These are phyloP conservation scores for Trypanosoma platydactyli DNA, from an alignment of 208 protist species.

Conservation along the genomic window DNA sequence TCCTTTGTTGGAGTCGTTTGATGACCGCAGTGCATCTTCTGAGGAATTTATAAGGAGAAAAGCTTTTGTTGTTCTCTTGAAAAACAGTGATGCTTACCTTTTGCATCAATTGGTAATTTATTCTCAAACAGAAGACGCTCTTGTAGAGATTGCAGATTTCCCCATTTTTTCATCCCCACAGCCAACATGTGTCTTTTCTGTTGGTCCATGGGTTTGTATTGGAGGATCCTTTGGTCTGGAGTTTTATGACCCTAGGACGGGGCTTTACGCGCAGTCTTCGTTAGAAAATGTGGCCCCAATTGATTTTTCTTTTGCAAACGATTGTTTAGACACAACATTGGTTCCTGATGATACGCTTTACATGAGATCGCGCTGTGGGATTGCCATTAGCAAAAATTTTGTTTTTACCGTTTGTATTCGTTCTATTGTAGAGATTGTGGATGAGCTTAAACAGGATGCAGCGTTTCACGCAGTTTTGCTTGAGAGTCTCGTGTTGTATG, in stretches of 20 bases:
- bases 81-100: slow-evolving; percentile 14
- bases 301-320: slow-evolving; percentile 18
- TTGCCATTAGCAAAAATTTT: slow-evolving; percentile 14
- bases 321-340: slow-evolving; percentile 12
- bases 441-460: slow-evolving; percentile 21
- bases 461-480: slow-evolving; percentile 23
- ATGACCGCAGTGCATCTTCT: neutral
- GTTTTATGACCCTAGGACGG: slow-evolving; percentile 28
- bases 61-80: slow-evolving; percentile 25
- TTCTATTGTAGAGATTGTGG: slow-evolving; percentile 30
- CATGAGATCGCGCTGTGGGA: slow-evolving; percentile 22
- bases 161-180: slow-evolving; percentile 19
- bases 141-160: slow-evolving; percentile 21
- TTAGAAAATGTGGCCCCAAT: slow-evolving; percentile 14
- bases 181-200: slow-evolving; percentile 23
- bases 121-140: neutral
- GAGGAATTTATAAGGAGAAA: neutral
- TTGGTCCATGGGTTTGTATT: slow-evolving; percentile 31
- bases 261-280: slow-evolving; percentile 20
- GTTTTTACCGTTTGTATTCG: slow-evolving; percentile 15
- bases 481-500: slow-evolving; percentile 20
- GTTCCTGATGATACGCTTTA: slow-evolving; percentile 16
- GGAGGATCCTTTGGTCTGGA: slow-evolving; percentile 26
- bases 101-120: slow-evolving; percentile 17
- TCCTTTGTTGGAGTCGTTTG: slow-evolving; percentile 22